Conservation (phyloP, 345 rosid genomes). For the Eucalyptus cladocalyx region DNA sequence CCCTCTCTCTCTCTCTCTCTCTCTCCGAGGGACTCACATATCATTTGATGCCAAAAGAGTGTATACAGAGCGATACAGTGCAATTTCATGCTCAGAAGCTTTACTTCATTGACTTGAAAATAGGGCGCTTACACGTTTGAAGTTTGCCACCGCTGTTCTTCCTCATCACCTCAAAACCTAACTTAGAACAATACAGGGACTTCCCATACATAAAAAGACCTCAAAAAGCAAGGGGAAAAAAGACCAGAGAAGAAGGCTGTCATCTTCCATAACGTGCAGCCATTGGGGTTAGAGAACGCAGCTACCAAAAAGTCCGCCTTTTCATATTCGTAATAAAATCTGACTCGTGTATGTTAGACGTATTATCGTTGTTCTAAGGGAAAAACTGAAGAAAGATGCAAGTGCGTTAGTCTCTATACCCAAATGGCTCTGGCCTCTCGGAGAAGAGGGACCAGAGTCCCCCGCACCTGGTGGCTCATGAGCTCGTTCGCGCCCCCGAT, state of each 20-base stretch:
- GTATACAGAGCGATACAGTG: background rate
- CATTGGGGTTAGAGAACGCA: background rate
- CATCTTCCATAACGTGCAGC: background rate
- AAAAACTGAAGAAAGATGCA: background rate
- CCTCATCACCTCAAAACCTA: background rate
- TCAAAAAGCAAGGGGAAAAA: background rate
- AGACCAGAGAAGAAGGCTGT: background rate
- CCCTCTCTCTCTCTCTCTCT: too few species aligned
- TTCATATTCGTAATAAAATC: background rate
- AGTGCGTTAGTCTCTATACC: slow-evolving; percentile 16
- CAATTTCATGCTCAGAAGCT: background rate
- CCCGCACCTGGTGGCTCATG: slow-evolving; percentile 59
- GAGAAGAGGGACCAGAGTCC: slow-evolving; percentile 54
- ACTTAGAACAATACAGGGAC: background rate
- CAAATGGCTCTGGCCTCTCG: slow-evolving; percentile 78
- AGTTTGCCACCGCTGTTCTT: background rate
- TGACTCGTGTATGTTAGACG: background rate
- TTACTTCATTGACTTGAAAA: background rate
- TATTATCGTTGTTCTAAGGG: background rate
- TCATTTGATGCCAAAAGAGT: background rate
- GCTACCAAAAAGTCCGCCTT: background rate
- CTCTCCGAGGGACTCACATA: background rate
- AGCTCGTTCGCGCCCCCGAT: slow-evolving; percentile 73
- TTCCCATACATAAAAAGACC: background rate
- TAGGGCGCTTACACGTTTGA: background rate